These are phyloP conservation scores for Phialophora chinensis DNA, from an alignment of 2,329 filamentous ascomycete species.

Conservation along the genomic window DNA sequence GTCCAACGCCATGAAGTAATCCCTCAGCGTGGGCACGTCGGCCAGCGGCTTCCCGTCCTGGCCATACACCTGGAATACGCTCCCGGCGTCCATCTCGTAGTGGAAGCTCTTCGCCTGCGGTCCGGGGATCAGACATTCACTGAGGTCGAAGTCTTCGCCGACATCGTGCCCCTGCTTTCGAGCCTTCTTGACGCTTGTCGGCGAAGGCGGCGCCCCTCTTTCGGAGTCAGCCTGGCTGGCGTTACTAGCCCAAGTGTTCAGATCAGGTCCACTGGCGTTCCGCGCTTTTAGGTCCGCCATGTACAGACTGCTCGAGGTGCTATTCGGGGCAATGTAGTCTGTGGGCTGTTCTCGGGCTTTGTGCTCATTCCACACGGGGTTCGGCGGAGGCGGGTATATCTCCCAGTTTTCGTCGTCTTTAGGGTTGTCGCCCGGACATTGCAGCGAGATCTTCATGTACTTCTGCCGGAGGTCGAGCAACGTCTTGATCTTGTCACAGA, in stretches of 20 bases:
- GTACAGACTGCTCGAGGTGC: conserved; percentile 41
- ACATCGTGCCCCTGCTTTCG: conserved; percentile 89
- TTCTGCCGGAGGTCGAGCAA: conserved; percentile 87
- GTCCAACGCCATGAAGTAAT: conserved; percentile 96
- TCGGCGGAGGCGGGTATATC: conserved; percentile 89
- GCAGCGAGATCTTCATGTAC: conserved; percentile 84
- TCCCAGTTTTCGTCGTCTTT: conserved; percentile 82
- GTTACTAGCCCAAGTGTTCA: conserved; percentile 38
- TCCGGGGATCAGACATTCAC: conserved; percentile 73
- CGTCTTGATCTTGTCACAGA: conserved; percentile 88
- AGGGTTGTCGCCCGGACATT: conserved; percentile 82
- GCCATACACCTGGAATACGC: conserved; percentile 89
- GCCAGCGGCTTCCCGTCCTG: conserved; percentile 73
- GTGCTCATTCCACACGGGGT: conserved; percentile 82
- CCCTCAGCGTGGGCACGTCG: conserved; percentile 85
- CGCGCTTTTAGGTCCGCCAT: conserved; percentile 34
- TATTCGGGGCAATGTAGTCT: conserved; percentile 37
- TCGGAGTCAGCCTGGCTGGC: conserved; percentile 43
- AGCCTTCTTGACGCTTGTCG: conserved; percentile 61
- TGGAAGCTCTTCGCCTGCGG: conserved; percentile 73
- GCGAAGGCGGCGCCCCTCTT: conserved; percentile 42
- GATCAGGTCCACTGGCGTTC: conserved; percentile 19
- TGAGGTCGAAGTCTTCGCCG: conserved; percentile 86
- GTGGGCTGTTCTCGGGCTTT: conserved; percentile 48
- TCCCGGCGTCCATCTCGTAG: conserved; percentile 79